Evolutionary conservation across 1,139 yeast genomes (phyloP).

Genomic region (Candida sanyaensis): DNA sequence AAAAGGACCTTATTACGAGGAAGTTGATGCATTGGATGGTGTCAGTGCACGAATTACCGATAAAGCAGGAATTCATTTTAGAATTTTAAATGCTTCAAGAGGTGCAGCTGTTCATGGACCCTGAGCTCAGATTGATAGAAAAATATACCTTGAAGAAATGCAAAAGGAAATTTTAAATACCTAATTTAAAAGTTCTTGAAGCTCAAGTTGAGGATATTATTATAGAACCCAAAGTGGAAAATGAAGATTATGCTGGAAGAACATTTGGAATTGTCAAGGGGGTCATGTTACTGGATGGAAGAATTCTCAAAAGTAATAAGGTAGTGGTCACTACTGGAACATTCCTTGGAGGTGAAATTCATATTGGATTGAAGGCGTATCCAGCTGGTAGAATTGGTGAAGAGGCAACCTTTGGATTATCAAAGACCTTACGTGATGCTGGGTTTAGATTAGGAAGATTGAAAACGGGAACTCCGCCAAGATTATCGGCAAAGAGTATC

Average conservation of each 20-base stretch:
- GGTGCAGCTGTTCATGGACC: constrained; percentile 99
- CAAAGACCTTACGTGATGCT: constrained; percentile 70
- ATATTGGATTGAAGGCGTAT: constrained; percentile 73
- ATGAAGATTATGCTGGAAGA: constrained; percentile 35
- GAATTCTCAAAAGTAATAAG: constrained; percentile 55
- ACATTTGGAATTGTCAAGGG: constrained; percentile 57
- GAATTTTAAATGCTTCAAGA: constrained; percentile 79
- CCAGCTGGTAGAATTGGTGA: constrained; percentile 97
- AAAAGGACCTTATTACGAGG: constrained; percentile 90
- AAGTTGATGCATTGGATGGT: constrained; percentile 96
- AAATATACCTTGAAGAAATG: constrained; percentile 79
- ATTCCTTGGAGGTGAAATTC: constrained; percentile 91
- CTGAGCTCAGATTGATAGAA: constrained; percentile 91
- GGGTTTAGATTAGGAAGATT: constrained; percentile 87
- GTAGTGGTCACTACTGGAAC: constrained; percentile 97
- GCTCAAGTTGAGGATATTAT: constrained; percentile 89
- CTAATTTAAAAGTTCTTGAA: constrained; percentile 60
- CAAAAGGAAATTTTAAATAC: constrained; percentile 64
- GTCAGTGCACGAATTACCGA: constrained; percentile 84
- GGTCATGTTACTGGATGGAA: constrained; percentile 69
- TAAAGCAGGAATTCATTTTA: constrained; percentile 90
- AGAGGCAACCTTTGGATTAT: constrained; percentile 85
- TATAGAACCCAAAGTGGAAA: constrained; percentile 43
- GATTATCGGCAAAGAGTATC: constrained; percentile 73
- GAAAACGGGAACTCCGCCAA: constrained; percentile 97